Conservation (phyloP, 75 land plant species). For the Pinus taeda region DNA sequence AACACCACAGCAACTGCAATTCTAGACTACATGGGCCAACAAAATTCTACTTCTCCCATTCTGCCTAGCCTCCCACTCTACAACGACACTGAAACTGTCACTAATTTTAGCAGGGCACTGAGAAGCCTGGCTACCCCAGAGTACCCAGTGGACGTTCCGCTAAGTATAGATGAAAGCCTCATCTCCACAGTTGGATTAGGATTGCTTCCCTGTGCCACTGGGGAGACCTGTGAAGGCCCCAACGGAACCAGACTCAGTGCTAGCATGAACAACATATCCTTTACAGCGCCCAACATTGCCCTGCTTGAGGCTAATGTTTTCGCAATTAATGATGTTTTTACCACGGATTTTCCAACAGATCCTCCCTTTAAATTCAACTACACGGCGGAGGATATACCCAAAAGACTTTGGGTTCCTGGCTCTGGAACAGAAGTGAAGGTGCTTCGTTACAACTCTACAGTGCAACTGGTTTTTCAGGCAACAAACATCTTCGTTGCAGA, state of each 20-base stretch:
- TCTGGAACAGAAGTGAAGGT: constrained; percentile 14
- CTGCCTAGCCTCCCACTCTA: constrained; percentile 13
- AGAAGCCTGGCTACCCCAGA: constrained; percentile 12
- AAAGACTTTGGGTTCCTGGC: neutral
- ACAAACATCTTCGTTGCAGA: constrained; percentile 23
- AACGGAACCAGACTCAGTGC: constrained; percentile 4
- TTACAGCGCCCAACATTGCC: constrained; percentile 15
- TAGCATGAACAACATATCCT: constrained; percentile 28
- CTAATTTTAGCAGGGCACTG: constrained; percentile 5
- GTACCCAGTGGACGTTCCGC: constrained; percentile 8
- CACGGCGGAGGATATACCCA: neutral
- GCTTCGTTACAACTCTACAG: constrained; percentile 4
- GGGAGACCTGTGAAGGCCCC: constrained; percentile 3
- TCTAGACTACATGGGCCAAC: neutral
- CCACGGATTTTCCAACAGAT: constrained; percentile 13
- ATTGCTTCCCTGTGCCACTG: constrained; percentile 7
- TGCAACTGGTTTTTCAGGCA: constrained; percentile 31
- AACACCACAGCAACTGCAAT: neutral
- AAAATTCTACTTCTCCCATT: neutral
- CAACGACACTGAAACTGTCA: constrained; percentile 13
- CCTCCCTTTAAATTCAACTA: constrained; percentile 12
- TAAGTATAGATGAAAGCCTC: neutral
- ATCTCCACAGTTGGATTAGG: constrained; percentile 11
- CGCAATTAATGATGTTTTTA: constrained; percentile 7
- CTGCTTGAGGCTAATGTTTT: constrained; percentile 17